phyloP scores from a whole-genome alignment of 352 stramenopile species.

The Peronospora destructor region DNA sequence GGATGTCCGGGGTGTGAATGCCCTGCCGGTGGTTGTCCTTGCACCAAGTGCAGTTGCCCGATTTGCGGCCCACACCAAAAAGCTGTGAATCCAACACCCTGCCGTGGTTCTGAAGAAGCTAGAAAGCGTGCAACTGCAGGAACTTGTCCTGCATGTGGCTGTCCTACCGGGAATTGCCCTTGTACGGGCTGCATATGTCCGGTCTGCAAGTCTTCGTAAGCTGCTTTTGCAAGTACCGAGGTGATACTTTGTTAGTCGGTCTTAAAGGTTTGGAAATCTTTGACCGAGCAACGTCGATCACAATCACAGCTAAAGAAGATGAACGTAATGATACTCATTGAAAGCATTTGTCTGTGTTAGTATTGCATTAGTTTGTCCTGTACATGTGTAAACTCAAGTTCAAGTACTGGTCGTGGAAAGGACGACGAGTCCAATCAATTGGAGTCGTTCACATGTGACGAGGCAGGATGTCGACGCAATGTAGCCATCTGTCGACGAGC shows the following conservation, averaged over 20 bases:
- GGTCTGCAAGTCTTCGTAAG: conserved; percentile 13
- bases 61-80: conserved; percentile 11
- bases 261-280: too few species aligned
- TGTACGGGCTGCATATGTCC: conserved; percentile 20
- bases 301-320: too few species aligned
- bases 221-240: not conserved
- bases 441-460: conserved; percentile 12
- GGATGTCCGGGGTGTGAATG: conserved; percentile 19
- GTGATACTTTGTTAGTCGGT: not conserved
- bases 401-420: too few species aligned
- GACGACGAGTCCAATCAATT: too few species aligned
- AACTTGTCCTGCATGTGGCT: conserved; percentile 21
- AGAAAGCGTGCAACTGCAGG: conserved; percentile 2
- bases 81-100: conserved; percentile 1
- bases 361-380: too few species aligned
- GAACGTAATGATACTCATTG: too few species aligned
- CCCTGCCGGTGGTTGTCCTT: conserved; percentile 10
- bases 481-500: conserved; percentile 18
- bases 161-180: conserved; percentile 14
- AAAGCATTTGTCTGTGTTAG: too few species aligned
- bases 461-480: conserved; percentile 1
- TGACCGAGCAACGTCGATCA: too few species aligned
- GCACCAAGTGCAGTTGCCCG: conserved; percentile 18
- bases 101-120: conserved; percentile 5
- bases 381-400: too few species aligned